Evolutionary conservation across 345 rosid species (phyloP).

Genomic region (Passiflora organensis): DNA sequence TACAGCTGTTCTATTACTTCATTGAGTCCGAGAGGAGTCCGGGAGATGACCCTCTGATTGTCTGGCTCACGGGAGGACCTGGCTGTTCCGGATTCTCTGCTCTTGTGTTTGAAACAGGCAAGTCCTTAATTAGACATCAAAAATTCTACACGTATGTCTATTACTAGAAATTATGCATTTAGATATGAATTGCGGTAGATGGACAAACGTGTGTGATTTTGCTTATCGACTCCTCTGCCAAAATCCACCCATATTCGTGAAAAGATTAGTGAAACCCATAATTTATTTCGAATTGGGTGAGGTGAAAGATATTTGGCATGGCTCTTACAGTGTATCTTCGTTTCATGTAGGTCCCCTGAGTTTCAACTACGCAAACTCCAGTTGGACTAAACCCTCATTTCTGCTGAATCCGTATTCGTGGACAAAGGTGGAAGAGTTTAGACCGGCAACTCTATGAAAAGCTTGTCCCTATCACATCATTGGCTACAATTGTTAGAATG

Average conservation of each 20-base stretch:
- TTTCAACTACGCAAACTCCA: conserved; percentile 14
- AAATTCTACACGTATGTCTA: too few species aligned
- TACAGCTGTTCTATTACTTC: conserved; percentile 29
- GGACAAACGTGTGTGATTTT: too few species aligned
- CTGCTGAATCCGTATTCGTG: conserved; percentile 4
- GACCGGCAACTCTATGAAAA: too few species aligned
- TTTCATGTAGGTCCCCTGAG: conserved; percentile 18
- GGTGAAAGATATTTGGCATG: too few species aligned
- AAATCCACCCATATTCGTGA: too few species aligned
- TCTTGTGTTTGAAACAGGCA: conserved; percentile 31
- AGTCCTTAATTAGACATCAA: not conserved
- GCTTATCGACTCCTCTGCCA: too few species aligned
- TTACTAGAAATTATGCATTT: too few species aligned
- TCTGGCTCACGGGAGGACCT: conserved; percentile 40
- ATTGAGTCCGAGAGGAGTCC: conserved; percentile 30
- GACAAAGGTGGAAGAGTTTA: conserved; percentile 8
- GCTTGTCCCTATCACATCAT: not conserved
- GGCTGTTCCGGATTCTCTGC: conserved; percentile 37
- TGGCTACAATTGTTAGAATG: not conserved
- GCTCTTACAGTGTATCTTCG: too few species aligned
- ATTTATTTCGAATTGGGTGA: too few species aligned
- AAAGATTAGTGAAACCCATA: too few species aligned
- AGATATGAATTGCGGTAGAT: too few species aligned
- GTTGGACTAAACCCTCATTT: conserved; percentile 15
- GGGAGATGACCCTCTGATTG: conserved; percentile 29